Conservation (phyloP, 805 yeast species). For the Soucietia sequanensis region DNA sequence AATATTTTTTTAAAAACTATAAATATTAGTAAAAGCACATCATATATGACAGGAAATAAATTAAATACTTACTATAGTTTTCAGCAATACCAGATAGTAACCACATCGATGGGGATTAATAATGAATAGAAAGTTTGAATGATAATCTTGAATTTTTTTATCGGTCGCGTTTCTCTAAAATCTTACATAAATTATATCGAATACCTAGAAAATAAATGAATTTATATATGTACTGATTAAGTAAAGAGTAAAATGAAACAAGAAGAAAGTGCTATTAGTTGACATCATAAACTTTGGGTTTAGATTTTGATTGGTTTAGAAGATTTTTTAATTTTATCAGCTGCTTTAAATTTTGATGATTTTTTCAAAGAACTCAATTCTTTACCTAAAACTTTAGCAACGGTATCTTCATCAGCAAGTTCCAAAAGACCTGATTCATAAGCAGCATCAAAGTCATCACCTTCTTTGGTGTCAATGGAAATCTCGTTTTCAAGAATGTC, state of each 20-base stretch:
- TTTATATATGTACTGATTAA: too few relatives aligned
- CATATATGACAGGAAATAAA: neutral
- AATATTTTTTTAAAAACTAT: too few relatives aligned
- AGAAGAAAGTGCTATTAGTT: too few relatives aligned
- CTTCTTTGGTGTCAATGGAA: constrained; percentile 13
- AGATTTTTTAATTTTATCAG: neutral
- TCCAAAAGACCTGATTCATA: constrained; percentile 82
- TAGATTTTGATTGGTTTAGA: too few relatives aligned
- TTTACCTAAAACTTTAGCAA: constrained; percentile 59
- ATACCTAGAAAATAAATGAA: too few relatives aligned
- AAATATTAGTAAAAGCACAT: constrained; percentile 1
- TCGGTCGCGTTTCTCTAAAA: too few relatives aligned
- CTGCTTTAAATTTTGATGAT: neutral
- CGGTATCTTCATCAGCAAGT: constrained; percentile 73
- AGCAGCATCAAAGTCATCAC: constrained; percentile 45
- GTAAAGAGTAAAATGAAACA: too few relatives aligned
- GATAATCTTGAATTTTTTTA: too few relatives aligned
- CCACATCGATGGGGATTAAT: constrained; percentile 7
- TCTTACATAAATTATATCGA: too few relatives aligned
- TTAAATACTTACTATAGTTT: constrained; percentile 5
- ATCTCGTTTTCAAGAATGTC: constrained; percentile 43
- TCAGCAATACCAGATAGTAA: constrained; percentile 4
- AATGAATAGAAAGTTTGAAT: too few relatives aligned
- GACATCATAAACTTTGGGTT: too few relatives aligned
- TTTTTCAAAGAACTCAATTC: constrained; percentile 33